A percentile compares a stretch with the other conserved stretches of the same genome.
Evolutionary conservation across 129 eudicot species (phyloP).

Genomic region (Sambucus nigra): DNA sequence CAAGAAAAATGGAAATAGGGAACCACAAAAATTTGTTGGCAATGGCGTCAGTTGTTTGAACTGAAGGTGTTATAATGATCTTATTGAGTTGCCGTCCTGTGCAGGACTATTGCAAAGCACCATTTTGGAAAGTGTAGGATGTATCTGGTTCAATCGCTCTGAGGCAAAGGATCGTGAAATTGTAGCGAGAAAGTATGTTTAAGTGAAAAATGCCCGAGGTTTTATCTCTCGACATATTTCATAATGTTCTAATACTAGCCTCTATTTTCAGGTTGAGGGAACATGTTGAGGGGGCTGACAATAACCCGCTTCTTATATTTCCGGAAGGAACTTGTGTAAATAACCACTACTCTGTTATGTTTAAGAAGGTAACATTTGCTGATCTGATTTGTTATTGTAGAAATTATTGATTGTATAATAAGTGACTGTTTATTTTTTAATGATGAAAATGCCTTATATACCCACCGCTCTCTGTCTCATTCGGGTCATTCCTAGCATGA

Average conservation of each 20-base stretch:
- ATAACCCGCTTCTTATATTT: constrained; percentile 94
- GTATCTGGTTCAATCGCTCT: constrained; percentile 97
- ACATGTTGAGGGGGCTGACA: constrained; percentile 89
- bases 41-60: neutral
- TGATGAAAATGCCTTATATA: too few relatives aligned
- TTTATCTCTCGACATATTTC: constrained; percentile 4
- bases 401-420: neutral
- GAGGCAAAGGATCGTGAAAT: constrained; percentile 98
- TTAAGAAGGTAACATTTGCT: constrained; percentile 51
- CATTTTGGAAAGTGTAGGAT: constrained; percentile 92
- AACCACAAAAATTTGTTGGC: neutral
- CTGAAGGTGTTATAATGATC: constrained; percentile 3
- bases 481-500: neutral
- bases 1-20: neutral
- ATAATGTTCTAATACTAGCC: constrained; percentile 8
- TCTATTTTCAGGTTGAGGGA: constrained; percentile 68
- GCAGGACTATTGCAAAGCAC: constrained; percentile 95
- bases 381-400: neutral
- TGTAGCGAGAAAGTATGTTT: constrained; percentile 85
- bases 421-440: neutral
- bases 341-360: constrained; percentile 92
- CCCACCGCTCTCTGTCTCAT: neutral
- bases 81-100: too few relatives aligned
- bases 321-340: constrained; percentile 99
- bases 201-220: neutral